Base-by-base conservation (phyloP, 257 asterid genomes). In the Haberlea rhodopensis region DNA sequence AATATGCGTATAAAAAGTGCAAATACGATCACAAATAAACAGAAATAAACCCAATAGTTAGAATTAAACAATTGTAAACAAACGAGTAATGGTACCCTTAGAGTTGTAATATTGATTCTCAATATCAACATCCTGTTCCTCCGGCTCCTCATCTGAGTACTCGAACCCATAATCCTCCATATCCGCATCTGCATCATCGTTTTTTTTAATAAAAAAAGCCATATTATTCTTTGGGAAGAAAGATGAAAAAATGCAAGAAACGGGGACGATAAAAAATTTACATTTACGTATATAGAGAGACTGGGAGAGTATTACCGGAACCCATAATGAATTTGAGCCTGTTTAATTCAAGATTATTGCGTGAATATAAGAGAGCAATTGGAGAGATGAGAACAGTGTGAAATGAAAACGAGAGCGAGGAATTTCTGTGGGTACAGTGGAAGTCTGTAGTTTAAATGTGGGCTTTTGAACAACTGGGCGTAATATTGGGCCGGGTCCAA, bases 151-250 rank as follows among this genome's bases (percentile, higher is more conserved):
- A 57, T 94, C 97, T 1, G 97, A 94, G 80, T 94, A 94, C 85
- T 94, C 97, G 69, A 94, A 94, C 37, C 97, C 99, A 66, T 90
- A 94, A 67, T 94, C 97, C 81, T 94, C 99, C 97, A 94, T 90
- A 79, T 94, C 99, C 63, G 95, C 97, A 77, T 89, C 94, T 89
- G 69, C 75, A 64, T 27, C 66, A 61, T 72, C 60, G 7, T 13
- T 40, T 40, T 40, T 37, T 65, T 19, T 5, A 66, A 45, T 1
- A 1, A 26, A 20, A 28, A 0, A n/a, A 0, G 26, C 16, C 69
- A 25, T 63, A 46, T 21, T 13, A 70, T 21, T 48, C 49, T 45
- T 54, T 23, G 46, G 45, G 40, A 62, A 40, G 16, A 24, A 57
- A 5, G 24, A 15, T 4, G 49, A 1, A 25, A 37, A 18, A 62